A percentile compares a stretch with the other conserved stretches of the same genome.
Conservation (phyloP, 768 basidiomycete genomes). For the Podaxis carcinomalis region DNA sequence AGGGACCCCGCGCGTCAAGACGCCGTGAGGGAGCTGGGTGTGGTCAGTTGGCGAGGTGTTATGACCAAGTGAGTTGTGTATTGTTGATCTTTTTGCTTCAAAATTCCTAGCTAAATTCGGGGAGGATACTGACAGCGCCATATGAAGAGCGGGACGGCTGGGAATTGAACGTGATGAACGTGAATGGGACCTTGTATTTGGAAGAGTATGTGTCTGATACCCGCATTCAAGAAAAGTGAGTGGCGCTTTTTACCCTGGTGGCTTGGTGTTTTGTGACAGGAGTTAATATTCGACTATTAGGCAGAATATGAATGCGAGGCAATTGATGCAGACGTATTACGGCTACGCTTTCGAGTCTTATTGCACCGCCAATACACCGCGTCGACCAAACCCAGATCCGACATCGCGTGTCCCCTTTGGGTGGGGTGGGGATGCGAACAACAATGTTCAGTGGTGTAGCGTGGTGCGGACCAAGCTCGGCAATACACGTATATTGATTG, state of each 20-base stretch:
- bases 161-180: slow-evolving; percentile 80
- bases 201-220: slow-evolving; percentile 67
- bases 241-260: slow-evolving; percentile 1
- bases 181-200: slow-evolving; percentile 67
- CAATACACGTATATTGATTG: slow-evolving; percentile 66
- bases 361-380: slow-evolving; percentile 55
- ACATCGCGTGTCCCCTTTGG: slow-evolving; percentile 35
- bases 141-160: slow-evolving; percentile 79
- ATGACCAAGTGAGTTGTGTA: slow-evolving; percentile 66
- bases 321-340: slow-evolving; percentile 67
- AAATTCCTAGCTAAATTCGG: slow-evolving; percentile 15
- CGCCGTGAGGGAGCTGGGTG: slow-evolving; percentile 40
- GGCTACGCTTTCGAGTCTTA: slow-evolving; percentile 91
- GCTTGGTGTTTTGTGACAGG: neutral
- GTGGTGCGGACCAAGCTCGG: slow-evolving; percentile 85
- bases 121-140: slow-evolving; percentile 72
- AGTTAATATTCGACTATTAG: slow-evolving; percentile 31
- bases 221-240: slow-evolving; percentile 63
- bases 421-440: slow-evolving; percentile 82
- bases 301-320: slow-evolving; percentile 59
- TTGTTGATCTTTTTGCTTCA: neutral
- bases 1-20: slow-evolving; percentile 22
- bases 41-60: slow-evolving; percentile 76
- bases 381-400: slow-evolving; percentile 16
- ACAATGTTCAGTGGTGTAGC: slow-evolving; percentile 88